Evolutionary conservation across 306 rosid genomes (phyloP).

Genomic region (Arachis stenosperma): DNA sequence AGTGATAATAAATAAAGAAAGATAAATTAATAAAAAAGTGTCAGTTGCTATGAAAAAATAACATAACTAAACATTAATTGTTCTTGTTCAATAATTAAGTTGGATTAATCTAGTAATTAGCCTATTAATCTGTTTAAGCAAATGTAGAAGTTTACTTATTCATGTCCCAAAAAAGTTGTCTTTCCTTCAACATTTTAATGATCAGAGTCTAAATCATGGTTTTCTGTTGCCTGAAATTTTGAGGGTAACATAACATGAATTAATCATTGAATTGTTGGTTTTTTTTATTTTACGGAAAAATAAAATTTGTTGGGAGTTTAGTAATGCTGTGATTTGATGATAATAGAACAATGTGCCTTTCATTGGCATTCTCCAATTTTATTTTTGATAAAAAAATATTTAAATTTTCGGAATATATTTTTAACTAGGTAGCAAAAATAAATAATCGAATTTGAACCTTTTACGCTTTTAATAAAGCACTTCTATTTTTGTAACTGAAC

Average conservation of each 20-base stretch:
- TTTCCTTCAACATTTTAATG: conserved; percentile 41
- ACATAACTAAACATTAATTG: no score
- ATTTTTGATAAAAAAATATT: no score
- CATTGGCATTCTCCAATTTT: neutral
- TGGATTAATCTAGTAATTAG: no score
- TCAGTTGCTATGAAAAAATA: no score
- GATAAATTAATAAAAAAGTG: no score
- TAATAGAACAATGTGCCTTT: neutral
- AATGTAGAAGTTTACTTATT: conserved; percentile 10
- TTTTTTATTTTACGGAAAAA: no score
- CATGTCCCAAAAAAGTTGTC: conserved; percentile 40
- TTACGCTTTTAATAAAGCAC: neutral
- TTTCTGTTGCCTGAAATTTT: conserved; percentile 44
- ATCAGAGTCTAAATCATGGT: conserved; percentile 38
- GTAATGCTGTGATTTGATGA: neutral
- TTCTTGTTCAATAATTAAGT: no score
- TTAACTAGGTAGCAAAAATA: neutral
- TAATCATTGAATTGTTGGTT: no score
- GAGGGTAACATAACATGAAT: conserved; percentile 26
- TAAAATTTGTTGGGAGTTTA: neutral
- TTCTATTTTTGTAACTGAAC: neutral
- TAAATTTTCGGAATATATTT: neutral
- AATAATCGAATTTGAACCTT: neutral
- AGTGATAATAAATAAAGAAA: no score
- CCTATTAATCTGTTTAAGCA: no score